Percentiles rank a stretch among this genome's conserved stretches.
Evolutionary conservation across 2,329 filamentous ascomycete genomes (phyloP).

Genomic region (Epichloe amarillans): DNA sequence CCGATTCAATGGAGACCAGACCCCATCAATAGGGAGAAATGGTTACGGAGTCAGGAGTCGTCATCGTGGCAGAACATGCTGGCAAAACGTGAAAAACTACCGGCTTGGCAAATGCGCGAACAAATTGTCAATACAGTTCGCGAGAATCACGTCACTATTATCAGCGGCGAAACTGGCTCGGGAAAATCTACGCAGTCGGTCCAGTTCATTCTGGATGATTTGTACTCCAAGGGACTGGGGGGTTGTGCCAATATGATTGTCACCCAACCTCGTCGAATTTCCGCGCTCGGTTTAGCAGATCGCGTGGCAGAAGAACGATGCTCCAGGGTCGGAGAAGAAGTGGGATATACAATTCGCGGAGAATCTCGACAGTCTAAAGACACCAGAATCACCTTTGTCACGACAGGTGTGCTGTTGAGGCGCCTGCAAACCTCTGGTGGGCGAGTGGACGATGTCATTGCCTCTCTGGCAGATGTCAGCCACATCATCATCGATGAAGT

Average conservation of each 20-base stretch:
- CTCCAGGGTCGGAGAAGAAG: conserved; percentile 66
- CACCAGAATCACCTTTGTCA: conserved; percentile 91
- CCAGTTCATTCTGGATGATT: conserved; percentile 86
- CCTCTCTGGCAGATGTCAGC: conserved; percentile 76
- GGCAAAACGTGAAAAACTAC: conserved; percentile 55
- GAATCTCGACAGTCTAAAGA: conserved; percentile 62
- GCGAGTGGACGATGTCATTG: conserved; percentile 62
- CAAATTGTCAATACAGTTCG: conserved; percentile 64
- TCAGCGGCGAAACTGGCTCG: conserved; percentile 91
- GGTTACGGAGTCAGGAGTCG: conserved; percentile 53
- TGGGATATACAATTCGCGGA: conserved; percentile 84
- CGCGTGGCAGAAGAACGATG: conserved; percentile 89
- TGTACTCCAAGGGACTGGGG: conserved; percentile 71
- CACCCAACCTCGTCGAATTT: conserved; percentile 89
- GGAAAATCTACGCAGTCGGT: conserved; percentile 96
- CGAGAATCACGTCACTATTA: conserved; percentile 79
- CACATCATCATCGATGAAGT: conserved; percentile 96
- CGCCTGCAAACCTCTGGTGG: conserved; percentile 84
- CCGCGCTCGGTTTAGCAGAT: conserved; percentile 84
- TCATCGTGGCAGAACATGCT: conserved; percentile 64
- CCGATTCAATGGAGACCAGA: conserved; percentile 53
- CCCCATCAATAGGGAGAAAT: conserved; percentile 48
- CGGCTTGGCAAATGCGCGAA: conserved; percentile 76
- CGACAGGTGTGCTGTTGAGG: conserved; percentile 81
- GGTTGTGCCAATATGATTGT: conserved; percentile 79